phyloP scores from a whole-genome alignment of 2,329 filamentous ascomycete species.

The Cytospora leucostoma region DNA sequence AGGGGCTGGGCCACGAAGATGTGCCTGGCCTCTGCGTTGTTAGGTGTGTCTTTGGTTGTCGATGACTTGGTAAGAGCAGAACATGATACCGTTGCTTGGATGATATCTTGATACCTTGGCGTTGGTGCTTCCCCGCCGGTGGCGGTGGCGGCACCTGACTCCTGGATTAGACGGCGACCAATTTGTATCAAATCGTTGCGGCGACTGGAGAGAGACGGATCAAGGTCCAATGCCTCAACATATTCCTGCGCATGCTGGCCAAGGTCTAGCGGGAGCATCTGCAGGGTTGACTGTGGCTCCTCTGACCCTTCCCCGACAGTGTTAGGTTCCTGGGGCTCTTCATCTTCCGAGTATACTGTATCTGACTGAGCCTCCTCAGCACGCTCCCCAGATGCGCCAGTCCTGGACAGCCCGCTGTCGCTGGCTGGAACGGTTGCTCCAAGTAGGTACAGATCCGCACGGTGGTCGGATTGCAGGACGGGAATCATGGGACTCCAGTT shows the following conservation, averaged over 20 bases:
- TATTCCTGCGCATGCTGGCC: slow-evolving; percentile 7
- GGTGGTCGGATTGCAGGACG: slow-evolving; percentile 17
- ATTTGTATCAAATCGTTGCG: slow-evolving; percentile 17
- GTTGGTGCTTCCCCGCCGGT: background rate
- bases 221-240: slow-evolving; percentile 14
- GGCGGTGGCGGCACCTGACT: background rate
- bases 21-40: background rate
- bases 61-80: background rate
- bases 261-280: slow-evolving; percentile 20
- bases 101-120: slow-evolving; percentile 6
- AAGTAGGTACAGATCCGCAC: slow-evolving; percentile 3
- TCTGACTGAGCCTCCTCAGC: background rate
- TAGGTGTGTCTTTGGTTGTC: background rate
- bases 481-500: slow-evolving; percentile 32
- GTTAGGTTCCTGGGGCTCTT: background rate
- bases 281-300: background rate
- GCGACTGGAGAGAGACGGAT: slow-evolving; percentile 15
- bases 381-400: background rate
- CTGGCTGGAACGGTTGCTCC: slow-evolving; percentile 31
- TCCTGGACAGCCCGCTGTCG: slow-evolving; percentile 25
- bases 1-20: slow-evolving; percentile 35
- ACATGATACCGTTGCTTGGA: background rate
- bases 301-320: too few species aligned
- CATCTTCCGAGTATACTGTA: background rate
- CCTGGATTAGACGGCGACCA: slow-evolving; percentile 19